A percentile compares a stretch with the other conserved stretches of the same genome.
Conservation (phyloP, 1,284 basidiomycete species). For the Malassezia caprae region DNA sequence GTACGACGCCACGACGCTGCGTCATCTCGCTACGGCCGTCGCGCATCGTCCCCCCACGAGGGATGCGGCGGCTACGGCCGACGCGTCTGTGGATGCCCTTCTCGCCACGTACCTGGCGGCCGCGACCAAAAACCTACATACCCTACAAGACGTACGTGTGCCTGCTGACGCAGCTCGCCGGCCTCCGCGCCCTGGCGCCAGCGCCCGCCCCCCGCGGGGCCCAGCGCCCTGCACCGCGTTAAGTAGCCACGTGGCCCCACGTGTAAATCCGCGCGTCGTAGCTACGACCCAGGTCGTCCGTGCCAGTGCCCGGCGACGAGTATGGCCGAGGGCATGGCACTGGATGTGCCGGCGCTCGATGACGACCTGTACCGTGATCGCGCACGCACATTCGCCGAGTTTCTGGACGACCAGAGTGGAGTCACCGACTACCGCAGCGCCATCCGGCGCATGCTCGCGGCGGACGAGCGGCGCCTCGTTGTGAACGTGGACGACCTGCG, state of each 20-base stretch:
- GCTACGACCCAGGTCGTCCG: neutral
- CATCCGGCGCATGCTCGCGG: constrained; percentile 71
- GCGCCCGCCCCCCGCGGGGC: neutral
- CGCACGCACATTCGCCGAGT: constrained; percentile 68
- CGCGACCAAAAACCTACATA: constrained; percentile 72
- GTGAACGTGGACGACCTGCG: constrained; percentile 94
- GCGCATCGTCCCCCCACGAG: constrained; percentile 49
- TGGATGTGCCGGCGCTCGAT: constrained; percentile 33
- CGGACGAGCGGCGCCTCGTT: constrained; percentile 75
- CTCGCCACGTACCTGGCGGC: constrained; percentile 74
- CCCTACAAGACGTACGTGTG: constrained; percentile 64
- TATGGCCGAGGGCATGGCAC: constrained; percentile 43
- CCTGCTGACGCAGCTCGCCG: constrained; percentile 1
- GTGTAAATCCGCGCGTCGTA: neutral
- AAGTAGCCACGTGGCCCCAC: constrained; percentile 17
- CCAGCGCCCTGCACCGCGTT: neutral
- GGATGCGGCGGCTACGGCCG: neutral
- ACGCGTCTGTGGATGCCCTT: constrained; percentile 59
- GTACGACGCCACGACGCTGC: constrained; percentile 58
- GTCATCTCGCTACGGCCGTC: constrained; percentile 70
- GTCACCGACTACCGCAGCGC: constrained; percentile 70
- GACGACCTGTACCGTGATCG: constrained; percentile 42
- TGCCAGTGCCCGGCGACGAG: constrained; percentile 11
- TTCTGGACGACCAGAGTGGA: constrained; percentile 61
- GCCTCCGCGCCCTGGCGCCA: neutral